A percentile compares a stretch with the other conserved stretches of the same genome.
These are phyloP conservation scores for Petunia hybrid DNA, from an alignment of 305 asterid species.

Conservation along the genomic window DNA sequence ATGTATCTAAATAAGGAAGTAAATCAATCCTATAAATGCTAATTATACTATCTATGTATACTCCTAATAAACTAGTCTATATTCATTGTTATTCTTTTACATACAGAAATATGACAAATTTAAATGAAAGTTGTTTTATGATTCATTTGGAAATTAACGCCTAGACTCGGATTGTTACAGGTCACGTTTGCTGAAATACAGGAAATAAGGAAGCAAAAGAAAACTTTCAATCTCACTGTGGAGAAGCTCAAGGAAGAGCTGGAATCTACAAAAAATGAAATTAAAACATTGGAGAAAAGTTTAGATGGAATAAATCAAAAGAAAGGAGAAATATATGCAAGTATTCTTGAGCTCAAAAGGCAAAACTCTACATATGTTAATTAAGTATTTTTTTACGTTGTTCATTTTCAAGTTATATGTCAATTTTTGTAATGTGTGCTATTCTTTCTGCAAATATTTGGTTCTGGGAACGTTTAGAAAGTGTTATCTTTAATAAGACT, in stretches of 20 bases:
- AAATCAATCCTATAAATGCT: too few relatives aligned
- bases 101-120: too few relatives aligned
- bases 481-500: not conserved
- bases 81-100: too few relatives aligned
- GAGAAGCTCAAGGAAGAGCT: not conserved
- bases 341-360: not conserved
- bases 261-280: constrained; percentile 16
- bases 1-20: too few relatives aligned
- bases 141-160: not conserved
- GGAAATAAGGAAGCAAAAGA: not conserved
- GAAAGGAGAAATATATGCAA: not conserved
- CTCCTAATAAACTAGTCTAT: too few relatives aligned
- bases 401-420: not conserved
- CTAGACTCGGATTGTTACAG: not conserved
- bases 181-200: constrained; percentile 13
- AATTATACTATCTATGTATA: too few relatives aligned
- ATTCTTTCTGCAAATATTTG: not conserved
- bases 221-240: not conserved
- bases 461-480: not conserved
- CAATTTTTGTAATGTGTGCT: not conserved
- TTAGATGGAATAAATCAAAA: constrained; percentile 19
- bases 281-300: not conserved
- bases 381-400: not conserved
- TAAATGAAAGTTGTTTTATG: too few relatives aligned
- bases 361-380: not conserved